Evolutionary conservation across 2,329 filamentous ascomycete genomes (phyloP), one percentile per base, ranked within the genome.

Genomic region (Volutella citrinella): DNA sequence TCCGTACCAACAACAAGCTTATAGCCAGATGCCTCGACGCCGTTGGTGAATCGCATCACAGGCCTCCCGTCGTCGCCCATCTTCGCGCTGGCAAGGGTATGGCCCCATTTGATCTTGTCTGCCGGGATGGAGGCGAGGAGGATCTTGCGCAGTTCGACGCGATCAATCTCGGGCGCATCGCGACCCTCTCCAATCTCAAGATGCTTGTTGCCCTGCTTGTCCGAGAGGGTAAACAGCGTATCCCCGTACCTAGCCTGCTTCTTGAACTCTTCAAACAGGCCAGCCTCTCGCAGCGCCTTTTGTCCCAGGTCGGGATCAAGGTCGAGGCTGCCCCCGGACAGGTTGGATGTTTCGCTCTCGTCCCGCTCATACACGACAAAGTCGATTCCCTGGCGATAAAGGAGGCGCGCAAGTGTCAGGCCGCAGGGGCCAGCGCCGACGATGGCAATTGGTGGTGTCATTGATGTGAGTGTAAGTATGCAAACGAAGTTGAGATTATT

Each of bases 291-390:
- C 27, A 79, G 49, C 1, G 72, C 73, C 1, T 58, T 53, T 24
- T 76, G 65, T 1, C 74, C 74, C 1, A 66, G 67, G 2, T 56
- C 44, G 0, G 61, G 61, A 41, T 78, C 73, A 9, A 80, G 56
- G 42, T 78, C 74, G 3, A 80, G 62, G 12, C 58, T 69, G 6
- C 74, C 73, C n/a, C n/a, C n/a, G 12, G 72, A 69, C 48, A 63
- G 59, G 10, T 36, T 11, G 18, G 34, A 10, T 5, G 60, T 55
- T 9, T 55, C 26, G 13, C 8, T 27, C 15, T 7, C 18, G 19
- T 26, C 42, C 19, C 60, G 55, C 56, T 77, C 69, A 43, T 67
- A 79, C 19, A 79, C 54, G 9, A 61, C 66, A 42, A 64, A 64
- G 2, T 67, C 50, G 26, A 76, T 60, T 32, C 54, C 50, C 32